Evolutionary conservation across 106 monocot genomes (phyloP), one percentile per base, ranked within the genome.

Genomic region (Apostasia ramifera): DNA sequence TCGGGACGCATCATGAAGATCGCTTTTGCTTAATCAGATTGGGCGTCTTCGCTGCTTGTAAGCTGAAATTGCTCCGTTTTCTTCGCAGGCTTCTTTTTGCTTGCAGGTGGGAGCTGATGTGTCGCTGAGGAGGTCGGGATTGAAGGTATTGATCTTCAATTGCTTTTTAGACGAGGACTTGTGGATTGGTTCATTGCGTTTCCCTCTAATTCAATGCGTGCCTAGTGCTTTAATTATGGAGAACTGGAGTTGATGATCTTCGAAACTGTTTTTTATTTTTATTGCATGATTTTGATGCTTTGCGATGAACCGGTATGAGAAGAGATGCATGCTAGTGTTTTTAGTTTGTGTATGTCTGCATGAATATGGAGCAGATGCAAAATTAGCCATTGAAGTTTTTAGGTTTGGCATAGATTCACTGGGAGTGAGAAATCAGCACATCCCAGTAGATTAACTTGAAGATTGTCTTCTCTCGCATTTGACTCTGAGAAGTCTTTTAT

Each of bases 101-200:
- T 37, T 66, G 8, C 55, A 46, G 2, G 49, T 67, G 6, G 55
- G 58, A 61, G 8, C 61, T 3, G 77, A 77, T 71, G 63, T 37
- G 13, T 63, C 56, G 43, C 52, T 65, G 40, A 57, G 63, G 63
- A 70, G 63, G 40, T 14, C 70, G 14, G 56, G 77, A 71, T 65
- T 66, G 3, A 77, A 77, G 77, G 77, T 77, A 60, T 47, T 38
- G 48, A 13, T 59, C 60, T 47, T 47, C 4, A 6, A 14, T 39
- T 71, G 47, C 14, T 44, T n/a, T 45, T 42, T 43, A 9, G 6
- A 2, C 11, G 6, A 42, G 2, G 41, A 3, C 10, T 42, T 6
- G 0, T 2, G 6, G 11, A 15, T 9, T 9, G 42, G 11, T 13
- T 2, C 5, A 7, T 42, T 62, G 10, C 4, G 4, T 10, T 47